A percentile compares a stretch with the other conserved stretches of the same genome.
Conservation (phyloP, 1,284 basidiomycete genomes). For the Cerioporus squamosus region DNA sequence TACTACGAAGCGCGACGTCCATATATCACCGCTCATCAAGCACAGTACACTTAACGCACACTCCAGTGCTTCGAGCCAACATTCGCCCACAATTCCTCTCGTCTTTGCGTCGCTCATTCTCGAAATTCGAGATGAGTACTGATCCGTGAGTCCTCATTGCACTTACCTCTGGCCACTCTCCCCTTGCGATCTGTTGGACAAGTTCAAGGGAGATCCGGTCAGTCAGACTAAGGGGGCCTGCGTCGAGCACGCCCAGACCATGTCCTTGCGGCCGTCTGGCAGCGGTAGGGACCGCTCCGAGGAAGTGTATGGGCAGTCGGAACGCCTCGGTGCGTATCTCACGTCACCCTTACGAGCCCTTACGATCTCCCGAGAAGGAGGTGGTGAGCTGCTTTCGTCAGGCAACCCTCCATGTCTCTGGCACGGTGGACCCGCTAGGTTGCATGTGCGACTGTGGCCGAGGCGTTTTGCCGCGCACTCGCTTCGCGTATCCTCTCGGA, state of each 20-base stretch:
- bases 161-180: not conserved
- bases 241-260: too few species aligned
- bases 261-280: too few species aligned
- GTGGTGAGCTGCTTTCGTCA: not conserved
- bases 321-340: not conserved
- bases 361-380: not conserved
- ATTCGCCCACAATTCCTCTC: constrained; percentile 17
- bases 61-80: constrained; percentile 8
- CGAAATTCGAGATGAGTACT: constrained; percentile 22
- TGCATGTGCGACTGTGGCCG: not conserved
- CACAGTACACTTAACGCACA: not conserved
- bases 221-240: too few species aligned
- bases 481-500: not conserved
- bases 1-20: not conserved
- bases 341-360: not conserved
- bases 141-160: constrained; percentile 23
- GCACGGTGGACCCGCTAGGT: too few species aligned
- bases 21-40: constrained; percentile 3
- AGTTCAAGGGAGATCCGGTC: not conserved
- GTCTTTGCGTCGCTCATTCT: constrained; percentile 15
- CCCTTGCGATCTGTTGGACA: not conserved
- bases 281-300: too few species aligned
- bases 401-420: too few species aligned
- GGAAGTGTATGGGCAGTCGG: not conserved
- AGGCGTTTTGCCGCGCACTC: too few species aligned